phyloP scores from a whole-genome alignment of 345 rosid genomes.

The Passiflora organensis region DNA sequence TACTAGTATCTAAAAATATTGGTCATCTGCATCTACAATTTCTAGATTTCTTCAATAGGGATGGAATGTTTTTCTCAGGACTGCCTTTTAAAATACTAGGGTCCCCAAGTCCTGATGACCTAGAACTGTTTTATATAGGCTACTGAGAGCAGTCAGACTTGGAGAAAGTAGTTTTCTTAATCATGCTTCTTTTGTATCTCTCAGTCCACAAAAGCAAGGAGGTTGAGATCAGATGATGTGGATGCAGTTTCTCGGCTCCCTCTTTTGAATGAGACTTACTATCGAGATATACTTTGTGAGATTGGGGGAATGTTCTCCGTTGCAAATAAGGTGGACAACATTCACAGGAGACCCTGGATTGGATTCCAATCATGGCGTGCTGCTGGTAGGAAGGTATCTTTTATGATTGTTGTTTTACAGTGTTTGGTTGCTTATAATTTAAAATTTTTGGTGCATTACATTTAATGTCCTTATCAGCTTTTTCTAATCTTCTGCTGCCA shows the following conservation, averaged over 20 bases:
- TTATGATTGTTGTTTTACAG: constrained; percentile 13
- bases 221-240: constrained; percentile 93
- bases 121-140: too few relatives aligned
- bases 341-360: constrained; percentile 98
- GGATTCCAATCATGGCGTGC: constrained; percentile 99
- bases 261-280: constrained; percentile 58
- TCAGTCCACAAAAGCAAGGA: constrained; percentile 65
- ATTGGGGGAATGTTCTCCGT: constrained; percentile 95
- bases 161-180: constrained; percentile 1
- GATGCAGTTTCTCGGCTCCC: constrained; percentile 81
- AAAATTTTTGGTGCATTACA: too few relatives aligned
- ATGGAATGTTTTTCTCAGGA: too few relatives aligned
- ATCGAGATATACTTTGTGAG: constrained; percentile 72
- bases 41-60: too few relatives aligned
- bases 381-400: constrained; percentile 89
- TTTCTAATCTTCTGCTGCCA: too few relatives aligned
- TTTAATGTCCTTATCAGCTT: too few relatives aligned
- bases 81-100: too few relatives aligned
- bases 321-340: constrained; percentile 80
- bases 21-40: too few relatives aligned
- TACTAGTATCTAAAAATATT: too few relatives aligned
- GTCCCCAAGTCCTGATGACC: too few relatives aligned
- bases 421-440: too few relatives aligned
- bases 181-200: constrained; percentile 14
- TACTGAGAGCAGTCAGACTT: too few relatives aligned